Percentiles rank a stretch among this genome's conserved stretches.
Conservation (phyloP, 768 basidiomycete genomes). For the Podaxis sp. region DNA sequence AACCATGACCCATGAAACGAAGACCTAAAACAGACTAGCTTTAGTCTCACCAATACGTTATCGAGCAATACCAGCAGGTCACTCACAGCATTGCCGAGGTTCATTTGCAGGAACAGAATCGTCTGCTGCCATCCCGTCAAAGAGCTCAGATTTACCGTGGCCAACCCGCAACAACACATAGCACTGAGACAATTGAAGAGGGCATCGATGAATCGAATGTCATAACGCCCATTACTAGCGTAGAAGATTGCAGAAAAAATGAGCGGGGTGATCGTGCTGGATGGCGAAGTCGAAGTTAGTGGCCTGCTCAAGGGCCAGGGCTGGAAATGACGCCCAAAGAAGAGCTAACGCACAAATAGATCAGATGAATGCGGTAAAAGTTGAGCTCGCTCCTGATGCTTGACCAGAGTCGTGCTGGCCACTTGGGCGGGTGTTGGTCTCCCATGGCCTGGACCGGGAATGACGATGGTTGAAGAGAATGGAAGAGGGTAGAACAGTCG, state of each 20-base stretch:
- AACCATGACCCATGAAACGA: slow-evolving; percentile 83
- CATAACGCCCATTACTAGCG: slow-evolving; percentile 70
- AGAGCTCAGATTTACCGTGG: slow-evolving; percentile 62
- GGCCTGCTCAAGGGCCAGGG: neutral
- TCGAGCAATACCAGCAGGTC: neutral
- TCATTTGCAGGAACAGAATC: slow-evolving; percentile 76
- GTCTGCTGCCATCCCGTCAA: slow-evolving; percentile 69
- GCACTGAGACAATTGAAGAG: slow-evolving; percentile 76
- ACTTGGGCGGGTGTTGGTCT: neutral
- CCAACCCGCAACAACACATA: slow-evolving; percentile 75
- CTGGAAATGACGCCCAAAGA: neutral
- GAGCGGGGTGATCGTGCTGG: slow-evolving; percentile 76
- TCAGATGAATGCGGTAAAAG: slow-evolving; percentile 59
- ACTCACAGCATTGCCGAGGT: slow-evolving; percentile 67
- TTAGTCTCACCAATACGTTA: neutral
- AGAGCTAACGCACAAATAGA: slow-evolving; percentile 49
- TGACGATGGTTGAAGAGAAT: neutral
- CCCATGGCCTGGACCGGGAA: neutral
- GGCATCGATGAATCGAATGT: slow-evolving; percentile 70
- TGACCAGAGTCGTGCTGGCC: slow-evolving; percentile 19
- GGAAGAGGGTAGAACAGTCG: neutral
- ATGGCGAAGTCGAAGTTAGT: slow-evolving; percentile 7
- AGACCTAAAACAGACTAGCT: slow-evolving; percentile 39
- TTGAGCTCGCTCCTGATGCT: slow-evolving; percentile 49
- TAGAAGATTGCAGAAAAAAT: slow-evolving; percentile 79